Conservation (phyloP, 2,329 filamentous ascomycete genomes). For the Xylaria sp. region DNA sequence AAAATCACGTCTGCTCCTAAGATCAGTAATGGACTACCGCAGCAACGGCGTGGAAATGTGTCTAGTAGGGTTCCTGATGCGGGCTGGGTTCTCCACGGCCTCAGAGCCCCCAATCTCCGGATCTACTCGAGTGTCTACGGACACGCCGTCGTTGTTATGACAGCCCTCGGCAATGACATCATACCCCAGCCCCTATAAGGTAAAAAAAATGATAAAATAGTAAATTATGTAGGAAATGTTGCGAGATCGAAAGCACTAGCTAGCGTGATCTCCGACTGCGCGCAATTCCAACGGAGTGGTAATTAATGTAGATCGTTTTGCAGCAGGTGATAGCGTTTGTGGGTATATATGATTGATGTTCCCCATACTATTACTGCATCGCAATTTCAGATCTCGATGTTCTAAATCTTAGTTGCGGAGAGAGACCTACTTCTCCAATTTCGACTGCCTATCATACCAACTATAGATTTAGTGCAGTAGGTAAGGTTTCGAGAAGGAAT, state of each 20-base stretch:
- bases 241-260: conserved; percentile 24
- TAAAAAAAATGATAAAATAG: conserved; percentile 4
- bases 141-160: not conserved
- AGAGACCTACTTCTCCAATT: conserved; percentile 4
- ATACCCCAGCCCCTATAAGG: conserved; percentile 7
- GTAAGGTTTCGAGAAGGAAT: not conserved
- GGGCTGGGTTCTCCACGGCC: not conserved
- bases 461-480: not conserved
- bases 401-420: not conserved
- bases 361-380: conserved; percentile 10
- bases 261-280: conserved; percentile 12
- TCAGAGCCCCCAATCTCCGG: not conserved
- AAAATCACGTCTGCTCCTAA: not conserved
- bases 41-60: not conserved
- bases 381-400: conserved; percentile 20
- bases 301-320: conserved; percentile 26
- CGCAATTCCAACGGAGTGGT: conserved; percentile 6
- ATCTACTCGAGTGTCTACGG: not conserved
- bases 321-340: conserved; percentile 5
- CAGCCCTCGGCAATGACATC: conserved; percentile 29
- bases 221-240: conserved; percentile 3
- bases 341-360: not conserved
- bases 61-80: not conserved
- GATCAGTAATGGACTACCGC: not conserved
- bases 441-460: not conserved